These are phyloP conservation scores for Huntiella abstrusa DNA, from an alignment of 2,329 filamentous ascomycete species.

Conservation along the genomic window DNA sequence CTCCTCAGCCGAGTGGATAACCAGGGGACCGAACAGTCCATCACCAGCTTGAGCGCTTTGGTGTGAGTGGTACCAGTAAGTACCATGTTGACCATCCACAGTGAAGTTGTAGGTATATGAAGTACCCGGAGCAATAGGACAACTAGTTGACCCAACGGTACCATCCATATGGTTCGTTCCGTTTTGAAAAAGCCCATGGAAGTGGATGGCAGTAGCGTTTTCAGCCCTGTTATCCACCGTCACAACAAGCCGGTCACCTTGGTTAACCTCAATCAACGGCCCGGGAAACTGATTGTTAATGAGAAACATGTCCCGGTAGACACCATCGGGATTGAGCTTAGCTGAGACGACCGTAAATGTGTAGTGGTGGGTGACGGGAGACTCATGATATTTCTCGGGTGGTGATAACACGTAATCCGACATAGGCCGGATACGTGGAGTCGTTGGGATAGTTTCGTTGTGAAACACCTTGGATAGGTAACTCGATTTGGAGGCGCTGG, in stretches of 20 bases:
- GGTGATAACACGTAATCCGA: slow-evolving; percentile 38
- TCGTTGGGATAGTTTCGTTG: slow-evolving; percentile 13
- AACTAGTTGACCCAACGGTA: slow-evolving; percentile 47
- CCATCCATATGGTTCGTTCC: slow-evolving; percentile 59
- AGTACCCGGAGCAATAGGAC: slow-evolving; percentile 41
- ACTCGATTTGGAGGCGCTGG: not conserved
- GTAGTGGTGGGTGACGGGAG: slow-evolving; percentile 34
- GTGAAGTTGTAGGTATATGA: slow-evolving; percentile 51
- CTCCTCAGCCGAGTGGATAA: slow-evolving; percentile 38
- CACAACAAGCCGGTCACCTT: slow-evolving; percentile 52
- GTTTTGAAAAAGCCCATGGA: slow-evolving; percentile 62
- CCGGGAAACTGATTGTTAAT: slow-evolving; percentile 62
- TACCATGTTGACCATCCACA: slow-evolving; percentile 31
- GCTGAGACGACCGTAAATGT: slow-evolving; percentile 39
- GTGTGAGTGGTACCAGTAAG: slow-evolving; percentile 47
- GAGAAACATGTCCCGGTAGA: slow-evolving; percentile 40
- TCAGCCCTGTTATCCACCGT: slow-evolving; percentile 47
- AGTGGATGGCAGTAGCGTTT: slow-evolving; percentile 53
- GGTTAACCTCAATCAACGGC: slow-evolving; percentile 52
- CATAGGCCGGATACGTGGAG: slow-evolving; percentile 17
- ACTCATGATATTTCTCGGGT: slow-evolving; percentile 34
- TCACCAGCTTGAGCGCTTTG: slow-evolving; percentile 46
- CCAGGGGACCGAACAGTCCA: slow-evolving; percentile 46
- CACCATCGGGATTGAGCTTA: slow-evolving; percentile 40
- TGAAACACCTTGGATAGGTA: not conserved